Conservation (phyloP, 148 eudicot genomes). For the Camellia sinensis region DNA sequence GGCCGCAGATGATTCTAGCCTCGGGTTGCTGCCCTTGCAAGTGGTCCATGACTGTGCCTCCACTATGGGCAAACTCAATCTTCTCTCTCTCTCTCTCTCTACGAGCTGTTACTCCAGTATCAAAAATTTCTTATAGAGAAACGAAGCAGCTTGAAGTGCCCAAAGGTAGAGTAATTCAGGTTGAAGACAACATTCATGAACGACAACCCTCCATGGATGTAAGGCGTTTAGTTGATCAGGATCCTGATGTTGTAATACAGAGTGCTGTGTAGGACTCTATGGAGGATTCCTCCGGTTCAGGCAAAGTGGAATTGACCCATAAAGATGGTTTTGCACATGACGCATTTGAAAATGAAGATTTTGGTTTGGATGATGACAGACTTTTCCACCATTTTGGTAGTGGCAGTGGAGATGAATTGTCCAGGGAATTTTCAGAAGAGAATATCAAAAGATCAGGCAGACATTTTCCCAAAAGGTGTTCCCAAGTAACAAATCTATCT, state of each 20-base stretch:
- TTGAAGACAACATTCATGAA: slow-evolving; percentile 23
- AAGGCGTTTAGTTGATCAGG: slow-evolving; percentile 18
- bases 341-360: slow-evolving; percentile 20
- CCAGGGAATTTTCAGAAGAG: slow-evolving; percentile 10
- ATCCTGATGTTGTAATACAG: slow-evolving; percentile 21
- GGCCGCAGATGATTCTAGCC: no score
- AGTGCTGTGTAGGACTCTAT: slow-evolving; percentile 17
- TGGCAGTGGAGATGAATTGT: slow-evolving; percentile 22
- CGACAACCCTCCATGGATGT: slow-evolving; percentile 23
- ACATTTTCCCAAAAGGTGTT: slow-evolving; percentile 16
- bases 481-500: slow-evolving; percentile 3
- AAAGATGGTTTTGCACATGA: not conserved
- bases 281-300: slow-evolving; percentile 17
- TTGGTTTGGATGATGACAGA: slow-evolving; percentile 10
- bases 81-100: no score
- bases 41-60: no score
- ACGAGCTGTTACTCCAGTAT: not conserved
- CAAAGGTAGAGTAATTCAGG: slow-evolving; percentile 23
- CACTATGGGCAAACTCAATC: no score
- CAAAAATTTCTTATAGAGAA: not conserved
- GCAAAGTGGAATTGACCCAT: not conserved
- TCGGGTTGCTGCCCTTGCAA: no score
- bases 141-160: slow-evolving; percentile 9
- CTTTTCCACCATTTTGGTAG: slow-evolving; percentile 1
- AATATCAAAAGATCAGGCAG: not conserved